These are phyloP conservation scores for Nitzschia putrida DNA, from an alignment of 108 stramenopile genomes.

Conservation along the genomic window DNA sequence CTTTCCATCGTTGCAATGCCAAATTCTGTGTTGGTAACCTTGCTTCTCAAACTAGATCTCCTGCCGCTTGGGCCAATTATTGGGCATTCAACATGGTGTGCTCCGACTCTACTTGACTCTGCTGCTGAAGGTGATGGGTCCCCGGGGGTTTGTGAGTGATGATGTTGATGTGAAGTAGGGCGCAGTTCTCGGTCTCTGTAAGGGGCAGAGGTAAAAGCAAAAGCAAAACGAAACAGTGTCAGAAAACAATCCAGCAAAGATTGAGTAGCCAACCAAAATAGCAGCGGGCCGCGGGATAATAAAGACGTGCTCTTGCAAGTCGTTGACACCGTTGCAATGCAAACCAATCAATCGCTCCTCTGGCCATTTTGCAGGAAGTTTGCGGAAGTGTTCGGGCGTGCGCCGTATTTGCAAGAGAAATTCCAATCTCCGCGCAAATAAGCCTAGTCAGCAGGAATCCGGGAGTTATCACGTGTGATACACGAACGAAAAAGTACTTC, in stretches of 20 bases:
- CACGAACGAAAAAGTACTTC: no score
- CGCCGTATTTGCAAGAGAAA: no score
- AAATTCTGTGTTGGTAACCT: background rate
- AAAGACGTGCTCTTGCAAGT: no score
- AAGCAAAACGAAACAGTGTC: background rate
- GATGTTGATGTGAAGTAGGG: background rate
- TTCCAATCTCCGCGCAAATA: no score
- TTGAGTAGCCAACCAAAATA: background rate
- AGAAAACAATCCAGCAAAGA: background rate
- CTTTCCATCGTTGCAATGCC: conserved; percentile 55
- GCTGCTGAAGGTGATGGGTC: background rate
- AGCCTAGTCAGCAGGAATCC: no score
- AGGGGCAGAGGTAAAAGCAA: background rate
- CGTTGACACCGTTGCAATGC: no score
- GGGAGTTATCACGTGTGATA: no score
- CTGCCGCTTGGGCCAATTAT: conserved; percentile 34
- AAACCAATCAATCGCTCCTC: no score
- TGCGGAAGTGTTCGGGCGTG: no score
- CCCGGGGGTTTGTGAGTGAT: background rate
- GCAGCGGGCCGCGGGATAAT: no score
- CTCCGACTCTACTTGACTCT: background rate
- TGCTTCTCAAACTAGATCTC: conserved; percentile 4
- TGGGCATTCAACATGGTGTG: conserved; percentile 23
- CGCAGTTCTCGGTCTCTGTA: conserved; percentile 2
- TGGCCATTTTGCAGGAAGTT: no score